A percentile compares a stretch with the other conserved stretches of the same genome.
These are phyloP conservation scores for Beauveria brongniartii DNA, from an alignment of 2,329 filamentous ascomycete species.

Conservation along the genomic window DNA sequence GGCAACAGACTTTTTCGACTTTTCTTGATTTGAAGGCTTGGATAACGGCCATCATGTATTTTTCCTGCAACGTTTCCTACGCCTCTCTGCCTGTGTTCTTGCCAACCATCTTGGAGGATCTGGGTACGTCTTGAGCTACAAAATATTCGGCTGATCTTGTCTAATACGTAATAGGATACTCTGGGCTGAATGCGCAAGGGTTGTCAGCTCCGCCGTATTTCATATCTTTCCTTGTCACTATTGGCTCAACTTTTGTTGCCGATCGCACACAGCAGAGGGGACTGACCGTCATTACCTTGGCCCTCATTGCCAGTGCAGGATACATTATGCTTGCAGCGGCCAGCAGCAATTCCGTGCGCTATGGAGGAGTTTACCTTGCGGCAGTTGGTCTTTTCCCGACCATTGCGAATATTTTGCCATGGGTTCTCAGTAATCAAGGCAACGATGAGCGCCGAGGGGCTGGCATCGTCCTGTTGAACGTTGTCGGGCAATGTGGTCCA, in stretches of 20 bases:
- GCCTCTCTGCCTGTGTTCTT: conserved; percentile 32
- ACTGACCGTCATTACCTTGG: conserved; percentile 20
- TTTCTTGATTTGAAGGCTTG: conserved; percentile 25
- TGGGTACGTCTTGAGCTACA: conserved; percentile 18
- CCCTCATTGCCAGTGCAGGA: conserved; percentile 19
- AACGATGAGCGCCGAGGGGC: conserved; percentile 57
- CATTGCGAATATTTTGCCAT: conserved; percentile 16
- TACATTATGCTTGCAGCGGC: conserved; percentile 18
- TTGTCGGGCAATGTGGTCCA: conserved; percentile 68
- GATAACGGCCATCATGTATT: conserved; percentile 24
- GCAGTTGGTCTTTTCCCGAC: conserved; percentile 24
- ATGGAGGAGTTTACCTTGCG: conserved; percentile 30
- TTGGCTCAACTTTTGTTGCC: conserved; percentile 23
- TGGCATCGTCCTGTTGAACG: conserved; percentile 66
- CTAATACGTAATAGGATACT: conserved; percentile 20
- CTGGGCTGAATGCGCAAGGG: conserved; percentile 30
- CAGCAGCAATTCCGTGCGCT: conserved; percentile 22
- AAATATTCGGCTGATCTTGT: not conserved
- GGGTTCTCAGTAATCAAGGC: conserved; percentile 53
- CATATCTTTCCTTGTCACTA: conserved; percentile 26
- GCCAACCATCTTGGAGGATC: conserved; percentile 31
- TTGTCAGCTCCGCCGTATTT: conserved; percentile 34
- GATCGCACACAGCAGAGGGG: conserved; percentile 29
- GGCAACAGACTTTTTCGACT: conserved; percentile 25
- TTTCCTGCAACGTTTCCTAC: conserved; percentile 31